Base-by-base conservation (phyloP, 768 basidiomycete species). In the Hebeloma cylindrosporum region DNA sequence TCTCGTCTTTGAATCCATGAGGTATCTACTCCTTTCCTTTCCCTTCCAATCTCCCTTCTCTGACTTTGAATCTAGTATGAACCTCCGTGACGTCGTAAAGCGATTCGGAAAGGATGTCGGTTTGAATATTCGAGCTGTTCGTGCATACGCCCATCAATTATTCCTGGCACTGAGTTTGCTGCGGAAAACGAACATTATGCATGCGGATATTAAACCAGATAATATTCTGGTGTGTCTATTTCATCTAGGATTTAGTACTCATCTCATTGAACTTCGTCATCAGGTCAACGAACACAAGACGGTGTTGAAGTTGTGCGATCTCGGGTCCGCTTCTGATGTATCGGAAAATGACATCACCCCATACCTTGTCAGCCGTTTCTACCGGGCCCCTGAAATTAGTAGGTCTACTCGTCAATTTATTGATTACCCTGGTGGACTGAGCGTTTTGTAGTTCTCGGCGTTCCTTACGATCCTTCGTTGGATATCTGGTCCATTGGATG, bases 301-400 rank as follows among this genome's bases (percentile, higher is more conserved):
- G 3, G 66, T 92, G 16, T 68, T 98, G 46, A 99, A 99, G 68
- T 68, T 99, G 2, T 98, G 94, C 60, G 96, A 99, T 66, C 70
- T 99, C 23, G 96, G 96, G n/a, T 95, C 93, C 2, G 96, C 96
- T 1, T 88, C 89, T 5, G 95, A 98, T 64, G 87, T 85, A 1
- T 85, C 85, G 6, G 95, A 97, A 65, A 93, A 92, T 63, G 96
- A 96, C 25, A 93, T 98, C 56, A 97, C 96, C 6, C 96, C 96
- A 7, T 98, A 99, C 66, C 83, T 99, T 43, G 96, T 97, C 48
- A 93, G 90, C 54, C 77, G 96, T 34, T 99, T 98, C 68, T 98
- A 99, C 62, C 89, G 96, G 32, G 95, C 95, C 2, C 96, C 96
- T 2, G 96, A 99, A 70, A 98, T 98, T 61, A 99, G 95, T 97